Conservation (phyloP, 2,329 filamentous ascomycete species). For the Akanthomyces lecanii region DNA sequence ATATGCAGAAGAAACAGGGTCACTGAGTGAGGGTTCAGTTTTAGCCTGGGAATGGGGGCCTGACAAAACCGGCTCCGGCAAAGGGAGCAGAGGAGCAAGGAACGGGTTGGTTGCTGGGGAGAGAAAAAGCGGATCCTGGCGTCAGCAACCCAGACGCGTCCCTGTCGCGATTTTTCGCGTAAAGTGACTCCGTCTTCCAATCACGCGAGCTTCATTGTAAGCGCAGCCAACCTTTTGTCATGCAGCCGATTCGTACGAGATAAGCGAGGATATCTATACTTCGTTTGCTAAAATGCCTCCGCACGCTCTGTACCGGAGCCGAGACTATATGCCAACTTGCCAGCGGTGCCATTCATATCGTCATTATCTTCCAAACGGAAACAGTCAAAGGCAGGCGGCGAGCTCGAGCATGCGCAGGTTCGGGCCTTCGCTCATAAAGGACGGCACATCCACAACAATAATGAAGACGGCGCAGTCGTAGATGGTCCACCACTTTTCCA, state of each 20-base stretch:
- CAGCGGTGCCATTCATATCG: background rate
- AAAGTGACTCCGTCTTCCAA: conserved; percentile 13
- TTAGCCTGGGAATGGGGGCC: background rate
- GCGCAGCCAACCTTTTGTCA: background rate
- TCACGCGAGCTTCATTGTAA: background rate
- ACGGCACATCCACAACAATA: background rate
- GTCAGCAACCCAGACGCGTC: conserved; percentile 16
- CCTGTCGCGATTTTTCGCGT: conserved; percentile 20
- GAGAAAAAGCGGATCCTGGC: conserved; percentile 1
- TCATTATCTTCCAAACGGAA: no score
- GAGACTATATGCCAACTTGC: no score
- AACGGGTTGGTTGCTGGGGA: background rate
- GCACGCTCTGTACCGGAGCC: no score
- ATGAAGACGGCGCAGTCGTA: background rate
- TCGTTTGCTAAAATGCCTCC: no score
- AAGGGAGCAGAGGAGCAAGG: background rate
- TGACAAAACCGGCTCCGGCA: conserved; percentile 2
- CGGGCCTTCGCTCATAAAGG: background rate
- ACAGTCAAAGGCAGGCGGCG: background rate
- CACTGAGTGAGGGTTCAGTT: conserved; percentile 2
- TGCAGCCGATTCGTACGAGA: no score
- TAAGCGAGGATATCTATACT: no score
- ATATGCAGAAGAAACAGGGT: conserved; percentile 5
- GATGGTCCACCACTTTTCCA: background rate
- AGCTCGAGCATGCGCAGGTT: background rate